Conservation (phyloP, 2,329 filamentous ascomycete species). For the Alternaria gaisen region DNA sequence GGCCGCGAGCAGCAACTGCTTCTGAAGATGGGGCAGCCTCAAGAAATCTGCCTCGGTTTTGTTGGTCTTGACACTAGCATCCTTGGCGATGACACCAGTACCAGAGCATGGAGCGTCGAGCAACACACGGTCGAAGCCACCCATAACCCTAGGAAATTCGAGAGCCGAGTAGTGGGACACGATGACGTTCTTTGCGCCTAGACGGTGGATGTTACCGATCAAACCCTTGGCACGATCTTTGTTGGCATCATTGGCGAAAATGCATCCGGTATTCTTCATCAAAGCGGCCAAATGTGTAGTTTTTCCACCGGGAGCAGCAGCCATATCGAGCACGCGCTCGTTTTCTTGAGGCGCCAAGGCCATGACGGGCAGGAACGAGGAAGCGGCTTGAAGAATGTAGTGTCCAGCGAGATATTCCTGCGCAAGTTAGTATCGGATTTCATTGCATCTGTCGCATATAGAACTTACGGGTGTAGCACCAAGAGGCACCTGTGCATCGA, state of each 20-base stretch:
- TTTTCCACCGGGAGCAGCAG: constrained; percentile 90
- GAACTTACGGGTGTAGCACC: constrained; percentile 77
- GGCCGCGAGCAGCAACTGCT: constrained; percentile 89
- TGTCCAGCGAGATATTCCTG: constrained; percentile 92
- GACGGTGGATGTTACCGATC: constrained; percentile 92
- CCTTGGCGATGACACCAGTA: constrained; percentile 97
- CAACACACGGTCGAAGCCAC: constrained; percentile 92
- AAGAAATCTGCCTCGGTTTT: constrained; percentile 97
- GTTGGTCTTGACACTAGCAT: constrained; percentile 89
- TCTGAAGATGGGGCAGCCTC: constrained; percentile 90
- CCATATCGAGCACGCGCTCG: constrained; percentile 81
- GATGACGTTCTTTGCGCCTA: constrained; percentile 91
- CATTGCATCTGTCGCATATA: background rate
- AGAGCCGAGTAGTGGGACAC: constrained; percentile 96
- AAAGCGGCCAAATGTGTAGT: constrained; percentile 95
- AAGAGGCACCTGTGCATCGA: constrained; percentile 85
- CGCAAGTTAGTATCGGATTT: background rate
- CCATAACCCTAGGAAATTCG: constrained; percentile 92
- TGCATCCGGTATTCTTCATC: constrained; percentile 96
- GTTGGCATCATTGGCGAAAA: constrained; percentile 97
- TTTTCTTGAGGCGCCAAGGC: constrained; percentile 92
- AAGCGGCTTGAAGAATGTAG: constrained; percentile 97
- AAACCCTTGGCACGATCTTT: constrained; percentile 94
- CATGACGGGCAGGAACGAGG: constrained; percentile 97
- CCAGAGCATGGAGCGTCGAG: constrained; percentile 96